Evolutionary conservation across 140 eudicot genomes (phyloP).

Genomic region (Anethum foeniculum): DNA sequence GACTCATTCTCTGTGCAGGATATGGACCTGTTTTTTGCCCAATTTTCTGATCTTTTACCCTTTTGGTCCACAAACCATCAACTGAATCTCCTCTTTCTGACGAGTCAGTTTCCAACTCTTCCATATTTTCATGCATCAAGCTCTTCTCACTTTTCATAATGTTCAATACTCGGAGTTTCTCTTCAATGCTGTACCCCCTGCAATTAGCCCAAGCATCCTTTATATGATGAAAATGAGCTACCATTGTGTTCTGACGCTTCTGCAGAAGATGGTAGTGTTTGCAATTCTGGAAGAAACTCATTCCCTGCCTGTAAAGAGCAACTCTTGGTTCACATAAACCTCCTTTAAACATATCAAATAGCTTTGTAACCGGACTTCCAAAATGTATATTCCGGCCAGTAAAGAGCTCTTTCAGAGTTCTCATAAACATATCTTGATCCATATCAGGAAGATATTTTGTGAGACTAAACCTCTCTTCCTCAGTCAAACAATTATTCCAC

Average conservation of each 20-base stretch:
- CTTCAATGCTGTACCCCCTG: conserved; percentile 84
- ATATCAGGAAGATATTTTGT: conserved; percentile 84
- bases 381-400: conserved; percentile 75
- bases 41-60: conserved; percentile 39
- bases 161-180: conserved; percentile 79
- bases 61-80: conserved; percentile 58
- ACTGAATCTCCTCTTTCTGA: conserved; percentile 71
- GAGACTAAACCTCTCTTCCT: conserved; percentile 69
- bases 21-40: conserved; percentile 36
- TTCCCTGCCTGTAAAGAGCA: conserved; percentile 78
- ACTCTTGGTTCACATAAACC: conserved; percentile 96
- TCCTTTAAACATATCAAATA: conserved; percentile 78
- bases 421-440: conserved; percentile 82
- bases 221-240: conserved; percentile 54
- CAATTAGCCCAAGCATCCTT: conserved; percentile 78
- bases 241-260: conserved; percentile 76
- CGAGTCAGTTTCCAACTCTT: conserved; percentile 59
- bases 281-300: conserved; percentile 56
- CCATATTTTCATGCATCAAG: conserved; percentile 72
- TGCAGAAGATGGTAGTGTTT: conserved; percentile 58
- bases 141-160: conserved; percentile 76
- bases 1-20: conserved; percentile 31
- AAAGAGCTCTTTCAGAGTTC: conserved; percentile 75
- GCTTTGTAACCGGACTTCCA: conserved; percentile 60
- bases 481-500: conserved; percentile 87